phyloP scores from a whole-genome alignment of 2,329 filamentous ascomycete species.

The Nectriaceae sp. region DNA sequence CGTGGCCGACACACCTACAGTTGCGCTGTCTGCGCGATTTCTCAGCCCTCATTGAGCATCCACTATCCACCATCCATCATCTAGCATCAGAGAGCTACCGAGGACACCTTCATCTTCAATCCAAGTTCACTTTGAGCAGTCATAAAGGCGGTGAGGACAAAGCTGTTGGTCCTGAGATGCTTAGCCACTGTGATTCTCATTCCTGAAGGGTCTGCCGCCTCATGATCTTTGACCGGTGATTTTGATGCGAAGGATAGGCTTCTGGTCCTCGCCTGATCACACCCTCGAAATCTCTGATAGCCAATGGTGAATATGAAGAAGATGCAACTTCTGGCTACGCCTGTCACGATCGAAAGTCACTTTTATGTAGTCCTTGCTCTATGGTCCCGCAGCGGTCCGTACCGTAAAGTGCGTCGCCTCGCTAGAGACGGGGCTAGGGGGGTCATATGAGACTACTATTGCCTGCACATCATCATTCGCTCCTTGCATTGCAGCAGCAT shows the following conservation, averaged over 20 bases:
- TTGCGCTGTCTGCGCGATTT: no score
- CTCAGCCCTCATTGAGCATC: no score
- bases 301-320: not conserved
- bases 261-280: not conserved
- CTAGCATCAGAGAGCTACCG: no score
- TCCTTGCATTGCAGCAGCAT: no score
- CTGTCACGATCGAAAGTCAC: not conserved
- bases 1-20: no score
- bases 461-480: no score
- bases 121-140: not conserved
- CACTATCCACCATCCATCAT: no score
- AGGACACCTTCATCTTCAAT: no score
- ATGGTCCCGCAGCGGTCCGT: not conserved
- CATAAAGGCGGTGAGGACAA: not conserved
- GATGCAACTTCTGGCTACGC: not conserved
- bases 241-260: not conserved
- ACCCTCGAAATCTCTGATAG: not conserved
- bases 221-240: not conserved
- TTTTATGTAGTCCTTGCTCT: not conserved
- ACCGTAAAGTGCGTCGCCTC: no score
- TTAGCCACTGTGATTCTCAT: not conserved
- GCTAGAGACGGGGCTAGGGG: no score
- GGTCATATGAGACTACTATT: no score
- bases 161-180: not conserved
- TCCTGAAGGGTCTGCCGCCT: not conserved